Evolutionary conservation across 2,329 filamentous ascomycete species (phyloP).

Genomic region (Aureobasidium subglaciale): DNA sequence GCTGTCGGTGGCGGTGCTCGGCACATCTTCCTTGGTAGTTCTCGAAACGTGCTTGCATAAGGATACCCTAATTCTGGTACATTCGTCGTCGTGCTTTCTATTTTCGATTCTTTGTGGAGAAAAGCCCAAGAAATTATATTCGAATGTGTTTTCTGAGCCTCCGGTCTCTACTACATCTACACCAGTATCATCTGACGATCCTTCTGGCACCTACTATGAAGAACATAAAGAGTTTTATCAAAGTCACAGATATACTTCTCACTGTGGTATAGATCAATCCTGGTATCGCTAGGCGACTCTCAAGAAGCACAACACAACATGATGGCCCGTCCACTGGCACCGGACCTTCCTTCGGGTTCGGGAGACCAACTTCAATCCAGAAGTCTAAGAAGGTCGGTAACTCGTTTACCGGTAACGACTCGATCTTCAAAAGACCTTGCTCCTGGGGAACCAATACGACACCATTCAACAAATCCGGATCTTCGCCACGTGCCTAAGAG

Average conservation of each 20-base stretch:
- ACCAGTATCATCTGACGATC: background rate
- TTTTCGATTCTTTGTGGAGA: conserved; percentile 14
- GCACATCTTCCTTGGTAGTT: background rate
- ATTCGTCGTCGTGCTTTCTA: background rate
- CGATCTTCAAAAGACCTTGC: background rate
- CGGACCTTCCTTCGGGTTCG: background rate
- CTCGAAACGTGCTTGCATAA: conserved; percentile 14
- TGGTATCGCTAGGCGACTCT: background rate
- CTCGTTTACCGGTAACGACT: conserved; percentile 5
- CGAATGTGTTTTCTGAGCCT: background rate
- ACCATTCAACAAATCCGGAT: background rate
- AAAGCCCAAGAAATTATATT: background rate
- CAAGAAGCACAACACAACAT: conserved; percentile 1
- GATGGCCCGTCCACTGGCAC: background rate
- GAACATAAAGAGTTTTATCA: background rate
- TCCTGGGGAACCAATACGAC: background rate
- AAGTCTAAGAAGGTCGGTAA: conserved; percentile 2
- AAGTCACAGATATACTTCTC: background rate
- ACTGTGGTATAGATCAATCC: background rate
- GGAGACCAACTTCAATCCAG: background rate
- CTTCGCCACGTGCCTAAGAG: background rate
- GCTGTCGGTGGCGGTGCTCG: conserved; percentile 8
- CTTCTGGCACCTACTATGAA: conserved; percentile 2
- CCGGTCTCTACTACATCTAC: background rate
- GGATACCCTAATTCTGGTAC: background rate